Percentiles rank a stretch among this genome's conserved stretches.
phyloP scores from a whole-genome alignment of 129 eudicot species.

The Helianthus tuberosus region DNA sequence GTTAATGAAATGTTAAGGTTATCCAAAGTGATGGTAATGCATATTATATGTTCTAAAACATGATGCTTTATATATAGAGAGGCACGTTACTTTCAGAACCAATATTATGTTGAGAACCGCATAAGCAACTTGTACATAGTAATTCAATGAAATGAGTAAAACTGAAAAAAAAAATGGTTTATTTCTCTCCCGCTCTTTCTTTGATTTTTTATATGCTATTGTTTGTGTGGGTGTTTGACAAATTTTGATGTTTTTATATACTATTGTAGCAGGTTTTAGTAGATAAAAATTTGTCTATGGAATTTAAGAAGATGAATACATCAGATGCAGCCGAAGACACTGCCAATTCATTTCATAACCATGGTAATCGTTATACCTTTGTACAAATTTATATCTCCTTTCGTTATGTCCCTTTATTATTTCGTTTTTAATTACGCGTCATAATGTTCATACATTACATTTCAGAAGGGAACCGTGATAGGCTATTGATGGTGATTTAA shows the following conservation, averaged over 20 bases:
- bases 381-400: background rate
- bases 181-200: too few relatives aligned
- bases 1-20: background rate
- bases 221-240: background rate
- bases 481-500: too few relatives aligned
- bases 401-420: background rate
- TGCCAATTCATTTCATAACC: constrained; percentile 37
- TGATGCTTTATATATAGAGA: too few relatives aligned
- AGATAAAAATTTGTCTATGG: constrained; percentile 31
- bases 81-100: too few relatives aligned
- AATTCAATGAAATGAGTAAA: too few relatives aligned
- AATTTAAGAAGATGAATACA: constrained; percentile 31
- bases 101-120: too few relatives aligned
- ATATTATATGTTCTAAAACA: too few relatives aligned
- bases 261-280: constrained; percentile 35
- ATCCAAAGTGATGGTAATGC: background rate
- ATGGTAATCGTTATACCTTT: constrained; percentile 1
- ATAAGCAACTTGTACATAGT: too few relatives aligned
- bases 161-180: too few relatives aligned
- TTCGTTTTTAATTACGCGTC: background rate
- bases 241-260: background rate
- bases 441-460: background rate
- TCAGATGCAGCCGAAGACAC: constrained; percentile 44
- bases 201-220: too few relatives aligned
- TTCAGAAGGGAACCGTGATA: background rate